Evolutionary conservation across 768 basidiomycete species (phyloP).

Genomic region (Butyriboletus loyo): DNA sequence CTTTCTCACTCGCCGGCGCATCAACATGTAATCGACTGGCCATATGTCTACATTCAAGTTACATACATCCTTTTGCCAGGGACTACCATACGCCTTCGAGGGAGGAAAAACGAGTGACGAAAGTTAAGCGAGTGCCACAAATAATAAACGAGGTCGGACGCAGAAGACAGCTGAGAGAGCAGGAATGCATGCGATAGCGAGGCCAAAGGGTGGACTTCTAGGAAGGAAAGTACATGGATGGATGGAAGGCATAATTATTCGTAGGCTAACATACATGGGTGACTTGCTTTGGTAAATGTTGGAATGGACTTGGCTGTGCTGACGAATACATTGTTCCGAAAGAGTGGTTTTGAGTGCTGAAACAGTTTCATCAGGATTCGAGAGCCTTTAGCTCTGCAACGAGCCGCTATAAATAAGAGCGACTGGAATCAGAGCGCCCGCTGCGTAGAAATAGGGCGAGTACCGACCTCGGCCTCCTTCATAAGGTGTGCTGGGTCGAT

Average conservation of each 20-base stretch:
- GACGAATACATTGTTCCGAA: constrained; percentile 27
- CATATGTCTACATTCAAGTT: constrained; percentile 10
- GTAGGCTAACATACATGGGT: constrained; percentile 32
- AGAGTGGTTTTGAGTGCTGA: not conserved
- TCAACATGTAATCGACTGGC: not conserved
- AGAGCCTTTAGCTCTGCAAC: constrained; percentile 60
- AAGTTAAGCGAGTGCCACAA: constrained; percentile 9
- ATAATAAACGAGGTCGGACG: constrained; percentile 10
- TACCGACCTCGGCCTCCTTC: constrained; percentile 56
- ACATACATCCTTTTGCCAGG: constrained; percentile 11
- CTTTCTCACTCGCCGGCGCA: not conserved
- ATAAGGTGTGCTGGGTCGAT: constrained; percentile 47
- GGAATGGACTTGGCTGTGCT: constrained; percentile 19
- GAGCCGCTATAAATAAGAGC: constrained; percentile 44
- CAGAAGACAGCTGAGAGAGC: constrained; percentile 25
- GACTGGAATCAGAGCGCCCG: not conserved
- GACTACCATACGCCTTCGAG: not conserved
- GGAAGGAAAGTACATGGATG: constrained; percentile 23
- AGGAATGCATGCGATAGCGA: constrained; percentile 19
- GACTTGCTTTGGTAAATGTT: constrained; percentile 24
- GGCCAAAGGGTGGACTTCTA: constrained; percentile 18
- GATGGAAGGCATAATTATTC: constrained; percentile 13
- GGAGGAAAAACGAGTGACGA: constrained; percentile 1
- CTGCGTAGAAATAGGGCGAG: not conserved
- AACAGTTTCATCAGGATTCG: constrained; percentile 31